Conservation (phyloP, 75 land plant genomes). For the Sequoia sempervirens region DNA sequence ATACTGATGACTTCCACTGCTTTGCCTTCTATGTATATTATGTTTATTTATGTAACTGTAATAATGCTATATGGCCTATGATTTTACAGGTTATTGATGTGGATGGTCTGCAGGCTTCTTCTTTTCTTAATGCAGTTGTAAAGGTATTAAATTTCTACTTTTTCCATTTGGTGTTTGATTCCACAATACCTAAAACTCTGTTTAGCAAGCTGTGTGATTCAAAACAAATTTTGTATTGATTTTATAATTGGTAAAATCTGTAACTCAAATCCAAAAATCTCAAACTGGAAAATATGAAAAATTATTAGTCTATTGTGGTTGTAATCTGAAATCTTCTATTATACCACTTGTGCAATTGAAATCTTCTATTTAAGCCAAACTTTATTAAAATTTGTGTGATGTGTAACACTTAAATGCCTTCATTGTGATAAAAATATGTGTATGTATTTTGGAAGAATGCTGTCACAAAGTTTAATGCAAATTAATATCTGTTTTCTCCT, state of each 20-base stretch:
- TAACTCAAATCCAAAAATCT: not conserved
- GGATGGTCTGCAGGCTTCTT: slow-evolving; percentile 49
- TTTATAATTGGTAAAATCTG: not conserved
- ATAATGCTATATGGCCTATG: not conserved
- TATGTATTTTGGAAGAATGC: not conserved
- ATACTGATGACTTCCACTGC: not conserved
- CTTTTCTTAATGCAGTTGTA: slow-evolving; percentile 83
- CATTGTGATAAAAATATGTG: not conserved
- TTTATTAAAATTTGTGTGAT: not conserved
- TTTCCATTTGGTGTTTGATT: not conserved
- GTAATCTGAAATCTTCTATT: not conserved
- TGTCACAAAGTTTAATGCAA: not conserved
- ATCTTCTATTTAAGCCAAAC: not conserved
- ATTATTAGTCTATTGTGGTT: not conserved
- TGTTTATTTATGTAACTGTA: not conserved
- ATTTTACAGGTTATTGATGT: slow-evolving; percentile 47
- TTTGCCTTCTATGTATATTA: not conserved
- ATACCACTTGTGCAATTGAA: not conserved
- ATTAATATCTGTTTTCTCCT: slow-evolving; percentile 5
- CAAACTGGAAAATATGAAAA: not conserved
- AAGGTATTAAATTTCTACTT: slow-evolving; percentile 42
- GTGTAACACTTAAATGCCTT: not conserved
- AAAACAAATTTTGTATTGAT: not conserved
- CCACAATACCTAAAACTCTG: not conserved
- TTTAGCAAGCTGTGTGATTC: not conserved